Conservation (phyloP, 495 filamentous ascomycete species). For the Penicillium goetzii region DNA sequence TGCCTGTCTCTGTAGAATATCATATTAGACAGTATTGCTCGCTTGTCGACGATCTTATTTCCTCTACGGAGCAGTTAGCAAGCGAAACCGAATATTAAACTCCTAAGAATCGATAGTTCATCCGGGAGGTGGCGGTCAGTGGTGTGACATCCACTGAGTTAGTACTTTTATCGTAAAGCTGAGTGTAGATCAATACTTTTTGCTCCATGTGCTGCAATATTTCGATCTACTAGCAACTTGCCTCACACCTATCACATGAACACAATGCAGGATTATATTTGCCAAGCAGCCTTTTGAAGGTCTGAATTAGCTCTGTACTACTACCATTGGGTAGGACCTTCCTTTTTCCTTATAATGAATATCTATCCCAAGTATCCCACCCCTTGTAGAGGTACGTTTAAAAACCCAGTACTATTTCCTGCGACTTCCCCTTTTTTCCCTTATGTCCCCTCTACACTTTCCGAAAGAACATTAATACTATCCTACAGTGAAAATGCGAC, state of each 20-base stretch:
- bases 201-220: not conserved
- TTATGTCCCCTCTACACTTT: not conserved
- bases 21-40: not conserved
- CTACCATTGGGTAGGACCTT: not conserved
- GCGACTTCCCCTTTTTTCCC: not conserved
- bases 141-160: not conserved
- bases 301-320: not conserved
- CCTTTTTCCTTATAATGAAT: not conserved
- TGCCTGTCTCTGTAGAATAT: not conserved
- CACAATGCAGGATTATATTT: not conserved
- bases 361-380: not conserved
- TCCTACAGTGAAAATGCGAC: not conserved
- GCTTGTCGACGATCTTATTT: not conserved
- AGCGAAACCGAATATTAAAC: not conserved
- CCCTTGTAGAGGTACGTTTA: not conserved
- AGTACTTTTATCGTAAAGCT: not conserved
- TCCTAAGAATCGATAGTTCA: constrained; percentile 2
- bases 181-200: not conserved
- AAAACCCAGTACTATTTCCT: not conserved
- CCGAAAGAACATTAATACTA: not conserved
- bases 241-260: not conserved
- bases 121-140: not conserved
- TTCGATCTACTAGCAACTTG: not conserved
- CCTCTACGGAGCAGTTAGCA: not conserved
- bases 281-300: not conserved